A percentile compares a stretch with the other conserved stretches of the same genome.
Conservation (phyloP, 2,329 filamentous ascomycete genomes). For the Phaeophleospora eucalypticola region DNA sequence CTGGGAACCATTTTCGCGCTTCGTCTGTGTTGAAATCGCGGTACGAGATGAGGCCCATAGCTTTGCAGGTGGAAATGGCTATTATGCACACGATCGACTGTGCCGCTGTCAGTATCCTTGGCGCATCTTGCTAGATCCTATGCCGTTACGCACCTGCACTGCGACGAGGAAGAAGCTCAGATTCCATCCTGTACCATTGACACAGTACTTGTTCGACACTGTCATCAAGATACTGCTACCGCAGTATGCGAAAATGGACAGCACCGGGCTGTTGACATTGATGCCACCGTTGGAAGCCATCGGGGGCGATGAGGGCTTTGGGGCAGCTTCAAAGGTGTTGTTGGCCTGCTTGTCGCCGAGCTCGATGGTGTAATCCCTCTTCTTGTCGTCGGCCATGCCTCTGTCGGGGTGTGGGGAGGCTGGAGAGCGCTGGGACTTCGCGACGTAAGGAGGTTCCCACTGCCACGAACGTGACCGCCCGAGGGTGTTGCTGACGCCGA, state of each 20-base stretch:
- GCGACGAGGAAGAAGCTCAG: constrained; percentile 92
- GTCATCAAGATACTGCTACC: constrained; percentile 98
- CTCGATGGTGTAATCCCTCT: constrained; percentile 69
- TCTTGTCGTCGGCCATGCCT: constrained; percentile 82
- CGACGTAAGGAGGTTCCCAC: constrained; percentile 21
- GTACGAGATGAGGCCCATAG: constrained; percentile 75
- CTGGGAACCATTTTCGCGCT: constrained; percentile 95
- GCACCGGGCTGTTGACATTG: constrained; percentile 61
- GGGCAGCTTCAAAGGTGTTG: constrained; percentile 40
- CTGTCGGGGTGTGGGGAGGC: constrained; percentile 7
- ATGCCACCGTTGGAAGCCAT: constrained; percentile 43
- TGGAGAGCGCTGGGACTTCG: constrained; percentile 9
- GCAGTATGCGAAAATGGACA: constrained; percentile 88
- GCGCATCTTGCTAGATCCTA: constrained; percentile 1
- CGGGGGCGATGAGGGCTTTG: constrained; percentile 19
- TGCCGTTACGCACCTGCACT: constrained; percentile 67
- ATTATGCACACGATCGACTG: constrained; percentile 85
- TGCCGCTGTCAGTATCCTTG: constrained; percentile 9
- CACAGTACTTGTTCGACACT: constrained; percentile 98
- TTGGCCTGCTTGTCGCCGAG: constrained; percentile 60
- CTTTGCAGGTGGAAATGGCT: constrained; percentile 79
- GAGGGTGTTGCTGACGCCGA: constrained; percentile 28
- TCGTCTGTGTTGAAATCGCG: constrained; percentile 81
- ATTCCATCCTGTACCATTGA: constrained; percentile 88
- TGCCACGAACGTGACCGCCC: constrained; percentile 22